Percentiles rank a stretch among this genome's conserved stretches.
phyloP scores from a whole-genome alignment of 2,329 filamentous ascomycete genomes.

The Epichloe aotearoae region DNA sequence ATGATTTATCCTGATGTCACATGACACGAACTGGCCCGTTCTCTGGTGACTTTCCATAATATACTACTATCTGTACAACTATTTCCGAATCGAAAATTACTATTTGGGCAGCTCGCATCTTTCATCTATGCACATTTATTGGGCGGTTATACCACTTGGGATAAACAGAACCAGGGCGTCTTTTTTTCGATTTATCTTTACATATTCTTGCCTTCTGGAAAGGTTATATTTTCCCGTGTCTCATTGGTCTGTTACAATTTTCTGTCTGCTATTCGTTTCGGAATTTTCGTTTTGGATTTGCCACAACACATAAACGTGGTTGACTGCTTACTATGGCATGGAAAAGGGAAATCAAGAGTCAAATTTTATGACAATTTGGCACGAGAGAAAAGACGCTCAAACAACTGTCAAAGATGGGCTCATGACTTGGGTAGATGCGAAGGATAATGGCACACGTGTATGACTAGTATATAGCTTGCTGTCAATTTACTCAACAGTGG shows the following conservation, averaged over 20 bases:
- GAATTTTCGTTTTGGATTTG: too few species aligned
- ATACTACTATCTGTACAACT: conserved; percentile 3
- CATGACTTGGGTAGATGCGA: background rate
- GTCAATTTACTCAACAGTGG: background rate
- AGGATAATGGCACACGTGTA: background rate
- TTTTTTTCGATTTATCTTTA: background rate
- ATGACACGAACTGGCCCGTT: background rate
- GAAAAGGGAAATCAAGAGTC: background rate
- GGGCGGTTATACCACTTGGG: conserved; percentile 19
- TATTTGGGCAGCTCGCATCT: conserved; percentile 1
- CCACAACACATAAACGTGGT: too few species aligned
- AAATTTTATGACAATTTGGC: background rate
- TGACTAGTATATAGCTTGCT: background rate
- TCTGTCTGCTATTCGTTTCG: too few species aligned
- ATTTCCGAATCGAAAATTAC: background rate
- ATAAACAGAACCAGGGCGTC: conserved; percentile 15
- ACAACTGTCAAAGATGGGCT: background rate
- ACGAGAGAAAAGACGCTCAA: background rate
- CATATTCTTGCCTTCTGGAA: background rate
- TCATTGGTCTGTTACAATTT: too few species aligned
- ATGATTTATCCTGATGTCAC: background rate
- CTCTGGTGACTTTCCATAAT: background rate
- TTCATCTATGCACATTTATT: conserved; percentile 1
- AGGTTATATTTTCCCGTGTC: too few species aligned
- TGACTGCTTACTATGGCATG: background rate